Conservation (phyloP, 2,329 filamentous ascomycete genomes). For the Neofusicoccum sp. region DNA sequence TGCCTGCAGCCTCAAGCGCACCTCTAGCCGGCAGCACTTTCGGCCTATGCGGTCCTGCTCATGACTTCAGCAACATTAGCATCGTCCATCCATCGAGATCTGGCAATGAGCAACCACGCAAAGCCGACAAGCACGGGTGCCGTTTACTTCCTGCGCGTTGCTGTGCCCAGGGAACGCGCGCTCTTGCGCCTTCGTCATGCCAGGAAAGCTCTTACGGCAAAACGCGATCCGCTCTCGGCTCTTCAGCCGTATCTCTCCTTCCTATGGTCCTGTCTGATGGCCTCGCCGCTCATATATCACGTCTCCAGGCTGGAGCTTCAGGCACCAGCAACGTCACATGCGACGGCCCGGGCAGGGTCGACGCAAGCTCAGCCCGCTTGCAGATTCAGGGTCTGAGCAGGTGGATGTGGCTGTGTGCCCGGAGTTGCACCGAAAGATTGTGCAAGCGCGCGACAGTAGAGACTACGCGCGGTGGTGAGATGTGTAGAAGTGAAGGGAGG, state of each 20-base stretch:
- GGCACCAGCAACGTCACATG: slow-evolving; percentile 4
- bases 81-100: background rate
- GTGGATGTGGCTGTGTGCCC: background rate
- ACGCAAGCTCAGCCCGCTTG: background rate
- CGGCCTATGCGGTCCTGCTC: background rate
- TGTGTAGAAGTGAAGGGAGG: slow-evolving; percentile 1
- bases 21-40: background rate
- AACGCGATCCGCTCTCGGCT: background rate
- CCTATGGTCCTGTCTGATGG: slow-evolving; percentile 6
- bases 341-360: background rate
- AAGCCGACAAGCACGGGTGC: background rate
- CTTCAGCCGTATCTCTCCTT: slow-evolving; percentile 9
- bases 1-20: background rate
- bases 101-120: background rate
- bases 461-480: background rate
- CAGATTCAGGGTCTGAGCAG: background rate
- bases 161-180: background rate
- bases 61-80: background rate
- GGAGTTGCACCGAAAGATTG: background rate
- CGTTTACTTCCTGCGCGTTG: background rate
- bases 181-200: background rate
- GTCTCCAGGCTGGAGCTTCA: background rate
- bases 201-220: slow-evolving; percentile 13
- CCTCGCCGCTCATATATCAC: slow-evolving; percentile 9
- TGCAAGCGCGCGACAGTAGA: background rate